Evolutionary conservation across 441 rosid genomes (phyloP), one percentile per base, ranked within the genome.

Genomic region (Populus tomentosa): DNA sequence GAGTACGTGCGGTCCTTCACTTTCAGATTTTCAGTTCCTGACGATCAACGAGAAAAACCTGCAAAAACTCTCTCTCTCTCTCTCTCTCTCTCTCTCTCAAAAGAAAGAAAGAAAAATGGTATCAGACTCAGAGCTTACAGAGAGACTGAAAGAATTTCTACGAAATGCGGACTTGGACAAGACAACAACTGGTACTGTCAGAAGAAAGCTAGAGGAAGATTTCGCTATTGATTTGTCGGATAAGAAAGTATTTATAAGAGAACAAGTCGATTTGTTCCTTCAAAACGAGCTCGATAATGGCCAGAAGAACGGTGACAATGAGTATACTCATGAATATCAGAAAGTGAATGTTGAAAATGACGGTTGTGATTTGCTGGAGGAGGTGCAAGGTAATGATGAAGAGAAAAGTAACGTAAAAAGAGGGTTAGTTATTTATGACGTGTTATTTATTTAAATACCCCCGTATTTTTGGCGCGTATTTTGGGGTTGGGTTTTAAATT

Each of bases 161-260:
- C 66, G 76, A 32, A 79, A 79, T 65, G 85, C 91, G 62, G 91
- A 90, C 89, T 88, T 90, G 23, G 80, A 87, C 76, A 87, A 81
- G 50, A 85, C 94, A 38, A 88, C 94, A 18, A 81, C 90, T 4
- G 86, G 87, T 10, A 84, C 77, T 66, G 87, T 87, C 50, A 86
- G 90, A 72, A 88, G 91, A 75, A 80, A 82, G 74, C 80, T 88
- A 77, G 94, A 90, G 85, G 80, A 79, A 53, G 94, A 90, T 79
- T 88, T 90, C 80, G 88, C 81, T 9, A 80, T 87, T 68, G 88
- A 88, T 79, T 88, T 89, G 79, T 83, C 89, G 61, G 89, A 86
- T 67, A 84, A 74, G 78, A 89, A 89, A 76, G 75, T 76, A 36
- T 88, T 89, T 76, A 82, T 90, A 36, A 78, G 93, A 73, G 91